A percentile compares a stretch with the other conserved stretches of the same genome.
These are phyloP conservation scores for Phialophora tarda DNA, from an alignment of 2,329 filamentous ascomycete species.

Conservation along the genomic window DNA sequence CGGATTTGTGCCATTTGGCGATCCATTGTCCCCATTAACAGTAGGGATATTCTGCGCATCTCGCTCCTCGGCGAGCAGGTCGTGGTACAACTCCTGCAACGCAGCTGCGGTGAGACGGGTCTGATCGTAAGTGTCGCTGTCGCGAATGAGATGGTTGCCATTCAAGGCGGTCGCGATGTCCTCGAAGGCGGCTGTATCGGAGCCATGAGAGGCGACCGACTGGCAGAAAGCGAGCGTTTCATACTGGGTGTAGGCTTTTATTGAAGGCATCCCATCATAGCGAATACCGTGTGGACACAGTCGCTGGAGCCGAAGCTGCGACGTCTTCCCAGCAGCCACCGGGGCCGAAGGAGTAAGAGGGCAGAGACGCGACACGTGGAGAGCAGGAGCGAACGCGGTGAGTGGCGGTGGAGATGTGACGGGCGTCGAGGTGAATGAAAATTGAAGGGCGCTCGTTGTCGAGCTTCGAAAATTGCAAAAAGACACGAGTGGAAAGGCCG, in stretches of 20 bases:
- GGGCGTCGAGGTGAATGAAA: constrained; percentile 26
- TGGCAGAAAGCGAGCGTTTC: constrained; percentile 87
- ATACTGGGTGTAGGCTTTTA: constrained; percentile 77
- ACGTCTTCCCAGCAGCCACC: background rate
- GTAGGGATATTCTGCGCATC: constrained; percentile 42
- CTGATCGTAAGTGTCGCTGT: constrained; percentile 73
- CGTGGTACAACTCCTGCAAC: constrained; percentile 77
- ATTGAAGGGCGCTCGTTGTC: constrained; percentile 8
- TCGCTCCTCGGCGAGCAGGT: constrained; percentile 74
- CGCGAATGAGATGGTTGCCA: constrained; percentile 73
- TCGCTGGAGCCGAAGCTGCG: constrained; percentile 7
- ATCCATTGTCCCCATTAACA: constrained; percentile 44
- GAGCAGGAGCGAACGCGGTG: constrained; percentile 16
- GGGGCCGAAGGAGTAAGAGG: background rate
- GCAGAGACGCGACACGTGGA: constrained; percentile 28
- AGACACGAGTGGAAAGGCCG: background rate
- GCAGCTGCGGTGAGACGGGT: constrained; percentile 76
- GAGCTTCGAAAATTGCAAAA: constrained; percentile 23
- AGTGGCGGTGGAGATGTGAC: constrained; percentile 43
- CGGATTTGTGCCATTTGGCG: constrained; percentile 50
- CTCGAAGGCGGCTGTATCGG: constrained; percentile 69
- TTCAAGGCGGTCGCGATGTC: constrained; percentile 76
- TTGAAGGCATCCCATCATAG: constrained; percentile 60
- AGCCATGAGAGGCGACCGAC: constrained; percentile 71
- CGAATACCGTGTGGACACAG: constrained; percentile 25